Conservation (phyloP, 1,284 basidiomycete genomes). For the Trichosporon sp. region DNA sequence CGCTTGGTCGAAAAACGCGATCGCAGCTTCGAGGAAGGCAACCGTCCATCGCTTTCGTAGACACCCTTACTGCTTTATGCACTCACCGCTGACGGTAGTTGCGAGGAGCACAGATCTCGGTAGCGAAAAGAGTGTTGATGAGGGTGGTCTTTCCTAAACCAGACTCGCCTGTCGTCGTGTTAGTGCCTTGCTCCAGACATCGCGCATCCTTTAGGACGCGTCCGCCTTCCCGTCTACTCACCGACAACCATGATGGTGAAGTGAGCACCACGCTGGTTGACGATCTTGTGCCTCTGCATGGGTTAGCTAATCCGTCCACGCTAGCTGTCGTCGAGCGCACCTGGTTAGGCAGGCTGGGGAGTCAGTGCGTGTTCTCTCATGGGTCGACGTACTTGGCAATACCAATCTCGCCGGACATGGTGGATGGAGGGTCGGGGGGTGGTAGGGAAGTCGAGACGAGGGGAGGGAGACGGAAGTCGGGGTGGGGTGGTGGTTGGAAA, state of each 20-base stretch:
- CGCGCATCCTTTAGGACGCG: not conserved
- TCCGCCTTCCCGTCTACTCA: slow-evolving; percentile 57
- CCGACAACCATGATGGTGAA: slow-evolving; percentile 99
- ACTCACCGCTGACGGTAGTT: slow-evolving; percentile 74
- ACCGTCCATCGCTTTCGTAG: not conserved
- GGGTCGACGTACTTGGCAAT: slow-evolving; percentile 56
- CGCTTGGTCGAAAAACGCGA: slow-evolving; percentile 10
- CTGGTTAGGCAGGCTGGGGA: slow-evolving; percentile 92
- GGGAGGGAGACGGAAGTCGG: not conserved
- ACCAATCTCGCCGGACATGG: slow-evolving; percentile 57
- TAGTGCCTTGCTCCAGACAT: not conserved
- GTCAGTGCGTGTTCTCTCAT: slow-evolving; percentile 18
- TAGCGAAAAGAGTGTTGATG: slow-evolving; percentile 99
- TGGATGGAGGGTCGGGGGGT: slow-evolving; percentile 30
- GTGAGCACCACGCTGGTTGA: slow-evolving; percentile 93
- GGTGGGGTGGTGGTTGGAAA: not conserved
- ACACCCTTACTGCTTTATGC: not conserved
- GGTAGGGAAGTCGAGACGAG: not conserved
- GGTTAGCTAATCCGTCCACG: too few species aligned
- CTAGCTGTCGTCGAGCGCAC: slow-evolving; percentile 59
- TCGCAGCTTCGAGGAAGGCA: not conserved
- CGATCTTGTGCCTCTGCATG: slow-evolving; percentile 85
- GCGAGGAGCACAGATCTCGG: slow-evolving; percentile 88
- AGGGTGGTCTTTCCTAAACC: slow-evolving; percentile 92
- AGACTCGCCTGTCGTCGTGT: slow-evolving; percentile 71